Evolutionary conservation across 2,329 filamentous ascomycete species (phyloP).

Genomic region (Cercospora sojina): DNA sequence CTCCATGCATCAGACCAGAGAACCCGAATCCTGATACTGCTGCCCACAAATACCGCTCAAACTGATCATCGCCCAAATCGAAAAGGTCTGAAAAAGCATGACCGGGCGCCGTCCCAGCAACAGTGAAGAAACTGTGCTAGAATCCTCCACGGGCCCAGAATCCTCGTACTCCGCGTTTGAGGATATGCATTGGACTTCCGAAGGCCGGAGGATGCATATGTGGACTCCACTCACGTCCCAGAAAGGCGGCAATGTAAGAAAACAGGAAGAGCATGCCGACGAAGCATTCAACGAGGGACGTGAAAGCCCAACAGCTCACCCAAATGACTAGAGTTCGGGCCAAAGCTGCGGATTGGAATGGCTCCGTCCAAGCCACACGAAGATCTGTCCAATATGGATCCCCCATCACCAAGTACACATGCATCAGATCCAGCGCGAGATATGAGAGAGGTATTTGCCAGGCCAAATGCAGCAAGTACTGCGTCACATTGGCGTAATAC

Average conservation of each 20-base stretch:
- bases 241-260: background rate
- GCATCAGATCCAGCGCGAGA: background rate
- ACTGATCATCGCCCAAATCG: background rate
- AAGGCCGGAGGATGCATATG: background rate
- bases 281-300: background rate
- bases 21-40: background rate
- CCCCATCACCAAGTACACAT: background rate
- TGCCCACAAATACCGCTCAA: background rate
- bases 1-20: background rate
- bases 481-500: background rate
- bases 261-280: background rate
- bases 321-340: background rate
- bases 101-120: background rate
- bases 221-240: background rate
- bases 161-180: background rate
- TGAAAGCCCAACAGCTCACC: background rate
- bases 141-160: slow-evolving; percentile 8
- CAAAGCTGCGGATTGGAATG: background rate
- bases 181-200: background rate
- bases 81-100: background rate
- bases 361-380: background rate
- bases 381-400: slow-evolving; percentile 3
- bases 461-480: background rate
- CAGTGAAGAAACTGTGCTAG: background rate
- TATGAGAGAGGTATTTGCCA: slow-evolving; percentile 4